A percentile compares a stretch with the other conserved stretches of the same genome.
Conservation (phyloP, 2,329 filamentous ascomycete genomes). For the Xylariales sp. region DNA sequence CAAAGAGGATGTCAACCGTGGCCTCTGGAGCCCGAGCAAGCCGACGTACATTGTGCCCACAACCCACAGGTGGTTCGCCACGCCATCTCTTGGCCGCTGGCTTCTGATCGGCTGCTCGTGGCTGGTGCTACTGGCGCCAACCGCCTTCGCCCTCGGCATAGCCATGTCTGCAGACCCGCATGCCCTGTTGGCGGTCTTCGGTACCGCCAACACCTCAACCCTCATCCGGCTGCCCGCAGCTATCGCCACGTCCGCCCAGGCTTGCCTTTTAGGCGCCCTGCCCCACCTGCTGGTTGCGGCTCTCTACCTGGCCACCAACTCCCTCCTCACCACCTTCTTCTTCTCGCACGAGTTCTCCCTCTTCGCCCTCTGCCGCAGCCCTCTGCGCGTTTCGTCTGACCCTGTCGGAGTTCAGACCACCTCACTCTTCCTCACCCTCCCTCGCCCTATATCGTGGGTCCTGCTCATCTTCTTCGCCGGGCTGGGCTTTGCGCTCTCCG, state of each 20-base stretch:
- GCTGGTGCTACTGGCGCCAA: constrained; percentile 29
- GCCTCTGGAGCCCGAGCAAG: constrained; percentile 37
- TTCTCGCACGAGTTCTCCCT: constrained; percentile 46
- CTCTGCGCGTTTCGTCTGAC: constrained; percentile 40
- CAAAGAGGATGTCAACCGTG: constrained; percentile 38
- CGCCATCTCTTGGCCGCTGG: constrained; percentile 40
- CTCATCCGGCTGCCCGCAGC: constrained; percentile 23
- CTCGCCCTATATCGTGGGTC: constrained; percentile 38
- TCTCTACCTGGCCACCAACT: constrained; percentile 44
- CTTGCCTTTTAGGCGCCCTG: constrained; percentile 34
- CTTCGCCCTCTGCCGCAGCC: constrained; percentile 30
- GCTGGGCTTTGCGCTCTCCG: constrained; percentile 41
- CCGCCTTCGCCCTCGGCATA: constrained; percentile 33
- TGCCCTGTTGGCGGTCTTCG: constrained; percentile 33
- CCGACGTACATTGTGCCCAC: constrained; percentile 37
- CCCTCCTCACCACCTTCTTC: constrained; percentile 42
- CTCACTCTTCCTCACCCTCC: constrained; percentile 46
- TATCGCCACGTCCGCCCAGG: constrained; percentile 18
- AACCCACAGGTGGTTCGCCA: constrained; percentile 40
- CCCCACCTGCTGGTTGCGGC: constrained; percentile 44
- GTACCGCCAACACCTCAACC: constrained; percentile 28
- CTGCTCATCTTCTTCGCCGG: constrained; percentile 38
- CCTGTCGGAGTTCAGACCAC: constrained; percentile 40
- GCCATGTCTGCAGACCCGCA: constrained; percentile 23
- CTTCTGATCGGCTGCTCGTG: constrained; percentile 32